Conservation (phyloP, 805 yeast species). For the Yamadazyma akitaensis region DNA sequence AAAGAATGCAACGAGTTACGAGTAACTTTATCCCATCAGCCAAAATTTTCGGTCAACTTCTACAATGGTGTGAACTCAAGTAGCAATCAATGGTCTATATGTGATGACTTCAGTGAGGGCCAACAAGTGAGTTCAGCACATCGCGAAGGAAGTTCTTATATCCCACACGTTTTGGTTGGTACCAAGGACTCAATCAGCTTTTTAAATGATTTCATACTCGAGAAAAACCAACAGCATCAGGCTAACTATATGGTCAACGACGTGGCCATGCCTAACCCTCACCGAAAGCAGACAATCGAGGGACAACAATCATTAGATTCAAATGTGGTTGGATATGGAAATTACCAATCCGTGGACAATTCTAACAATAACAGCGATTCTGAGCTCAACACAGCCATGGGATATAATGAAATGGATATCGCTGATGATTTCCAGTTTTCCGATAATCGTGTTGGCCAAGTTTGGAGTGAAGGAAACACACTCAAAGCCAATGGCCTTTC, state of each 20-base stretch:
- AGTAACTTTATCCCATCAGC: constrained; percentile 53
- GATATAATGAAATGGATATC: constrained; percentile 3
- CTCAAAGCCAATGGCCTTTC: constrained; percentile 15
- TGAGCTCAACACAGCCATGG: background rate
- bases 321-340: background rate
- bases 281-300: background rate
- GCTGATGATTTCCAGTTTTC: constrained; percentile 8
- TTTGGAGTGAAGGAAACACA: constrained; percentile 12
- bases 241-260: constrained; percentile 11
- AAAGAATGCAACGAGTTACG: constrained; percentile 46
- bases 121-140: constrained; percentile 74
- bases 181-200: constrained; percentile 46
- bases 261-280: background rate
- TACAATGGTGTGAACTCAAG: constrained; percentile 51
- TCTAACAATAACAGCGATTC: constrained; percentile 11
- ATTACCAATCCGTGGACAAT: background rate
- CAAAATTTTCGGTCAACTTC: constrained; percentile 77
- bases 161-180: constrained; percentile 71
- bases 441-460: constrained; percentile 1
- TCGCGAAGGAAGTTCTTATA: constrained; percentile 47
- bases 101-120: constrained; percentile 82
- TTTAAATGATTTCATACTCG: constrained; percentile 52
- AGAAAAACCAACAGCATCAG: constrained; percentile 25
- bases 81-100: constrained; percentile 70
- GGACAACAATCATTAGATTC: background rate